Base-by-base conservation (phyloP, 1,284 basidiomycete genomes). In the Leccinum holopus region DNA sequence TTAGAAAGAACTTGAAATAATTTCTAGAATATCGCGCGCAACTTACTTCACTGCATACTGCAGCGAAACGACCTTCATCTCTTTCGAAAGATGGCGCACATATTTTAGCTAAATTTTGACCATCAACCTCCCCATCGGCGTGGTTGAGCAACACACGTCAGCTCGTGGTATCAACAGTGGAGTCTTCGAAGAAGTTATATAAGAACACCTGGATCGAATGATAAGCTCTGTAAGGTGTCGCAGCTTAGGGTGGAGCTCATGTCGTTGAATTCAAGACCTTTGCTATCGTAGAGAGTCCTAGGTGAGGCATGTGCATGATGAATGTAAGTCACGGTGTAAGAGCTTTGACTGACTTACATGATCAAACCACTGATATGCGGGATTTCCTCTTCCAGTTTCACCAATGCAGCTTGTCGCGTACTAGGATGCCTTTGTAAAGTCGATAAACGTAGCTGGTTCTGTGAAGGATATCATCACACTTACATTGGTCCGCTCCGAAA, bases 201-300 rank as follows among this genome's bases (percentile, higher is more conserved):
- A 91, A 69, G 1, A 91, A 75, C 2, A 91, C 88, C 87, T 90
- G 67, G 10, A 53, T 62, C 41, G 25, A 21, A 41, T 3, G 1
- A 47, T 72, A 11, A 68, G 33, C 37, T 37, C 10, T 35, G 3
- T 7, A 18, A 18, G 9, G 55, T 6, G 4, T 3, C 2, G 5
- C 21, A 8, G 1, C 3, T n/a, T 58, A 28, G 21, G 28, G 4
- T 14, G 12, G 5, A 21, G 9, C 80, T 62, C 64, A 88, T 87
- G 62, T 90, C 88, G 65, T 90, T 82, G 69, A 90, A 90, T 69
- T 90, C 89, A 0, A 90, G 75, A 1, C 90, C 89, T 71, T 91
- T 91, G 78, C 84, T 86, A 58, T 91, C 87, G 64, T 88, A 88
- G 1, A 90, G 70, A 0, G 89, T 91, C 77, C 87, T 90, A 61